These are phyloP conservation scores for Urtica urens DNA, from an alignment of 306 rosid genomes.

Conservation along the genomic window DNA sequence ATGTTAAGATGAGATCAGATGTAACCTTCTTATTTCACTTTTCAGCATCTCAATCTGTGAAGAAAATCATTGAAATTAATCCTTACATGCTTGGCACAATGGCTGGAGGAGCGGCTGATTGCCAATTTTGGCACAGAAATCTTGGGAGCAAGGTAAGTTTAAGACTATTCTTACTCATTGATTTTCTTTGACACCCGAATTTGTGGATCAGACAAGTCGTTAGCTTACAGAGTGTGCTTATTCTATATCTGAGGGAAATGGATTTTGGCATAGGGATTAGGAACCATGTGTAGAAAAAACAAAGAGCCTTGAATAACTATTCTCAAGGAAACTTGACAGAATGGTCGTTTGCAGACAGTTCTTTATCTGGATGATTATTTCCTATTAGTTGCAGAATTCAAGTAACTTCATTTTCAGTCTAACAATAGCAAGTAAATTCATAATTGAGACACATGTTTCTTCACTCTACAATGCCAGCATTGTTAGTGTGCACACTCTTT, in stretches of 20 bases:
- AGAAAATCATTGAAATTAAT: slow-evolving; percentile 46
- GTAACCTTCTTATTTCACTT: slow-evolving; percentile 1
- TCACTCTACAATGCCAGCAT: too few species aligned
- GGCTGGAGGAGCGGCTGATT: slow-evolving; percentile 56
- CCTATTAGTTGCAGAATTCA: too few species aligned
- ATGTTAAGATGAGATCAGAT: not conserved
- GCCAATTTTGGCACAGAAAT: slow-evolving; percentile 49
- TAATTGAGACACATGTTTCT: not conserved
- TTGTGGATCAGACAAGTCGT: not conserved
- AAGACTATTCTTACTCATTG: not conserved
- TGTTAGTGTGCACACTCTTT: too few species aligned
- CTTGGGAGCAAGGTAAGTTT: slow-evolving; percentile 35
- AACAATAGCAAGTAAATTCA: not conserved
- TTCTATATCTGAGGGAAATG: not conserved
- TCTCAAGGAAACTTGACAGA: too few species aligned
- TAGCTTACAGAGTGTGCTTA: not conserved
- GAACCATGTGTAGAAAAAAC: not conserved
- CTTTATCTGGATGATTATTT: too few species aligned
- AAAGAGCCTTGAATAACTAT: not conserved
- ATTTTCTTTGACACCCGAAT: not conserved
- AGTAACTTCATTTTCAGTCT: not conserved
- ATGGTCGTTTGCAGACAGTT: too few species aligned
- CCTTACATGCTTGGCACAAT: slow-evolving; percentile 52
- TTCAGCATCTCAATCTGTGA: slow-evolving; percentile 90
- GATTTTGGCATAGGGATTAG: not conserved